Base-by-base conservation (phyloP, 805 yeast genomes). In the Starmerella scarabaei region DNA sequence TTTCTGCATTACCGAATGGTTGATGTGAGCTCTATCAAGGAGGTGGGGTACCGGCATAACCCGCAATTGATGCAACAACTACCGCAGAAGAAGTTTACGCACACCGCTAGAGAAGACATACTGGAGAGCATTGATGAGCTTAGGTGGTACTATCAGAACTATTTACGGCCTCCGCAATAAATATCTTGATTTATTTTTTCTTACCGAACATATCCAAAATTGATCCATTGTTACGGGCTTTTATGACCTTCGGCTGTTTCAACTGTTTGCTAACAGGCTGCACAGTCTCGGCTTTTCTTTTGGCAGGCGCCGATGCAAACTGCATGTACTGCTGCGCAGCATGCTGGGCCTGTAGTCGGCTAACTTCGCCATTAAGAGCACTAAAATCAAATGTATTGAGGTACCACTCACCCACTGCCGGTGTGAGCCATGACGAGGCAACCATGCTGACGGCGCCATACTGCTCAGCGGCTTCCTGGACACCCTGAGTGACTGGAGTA, bases 91-190 rank as follows among this genome's bases (percentile, higher is more conserved):
- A 62, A 61, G 36, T 67, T 71, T 17, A 69, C 69, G 1, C 99
- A 91, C 59, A 88, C 97, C 0, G 98, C 99, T 0, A 72, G 71
- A 47, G 67, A 75, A 14, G 99, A 91, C 58, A 91, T 91, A 35
- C 51, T 81, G 36, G 98, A 91, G 58, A 82, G 94, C 53, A 88
- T 91, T 31, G 71, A 61, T 7, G 94, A 91, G 58, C 64, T 91
- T 55, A 69, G 65, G 49, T 91, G 85, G 81, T 83, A 78, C 58
- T 62, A 70, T 42, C 73, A 77, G 16, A 64, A 80, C 53, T 85
- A 81, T 55, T 67, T 63, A 14, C 21, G 30, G 19, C 18, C 28
- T 20, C 33, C 18, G 8, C 7, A 28, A 28, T 28, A 16, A 9
- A 16, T 16, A 28, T 31, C 7, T 17, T 5, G 21, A 11, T 11